phyloP scores from a whole-genome alignment of 805 yeast genomes.

The Jamesozyma jinghongensis region DNA sequence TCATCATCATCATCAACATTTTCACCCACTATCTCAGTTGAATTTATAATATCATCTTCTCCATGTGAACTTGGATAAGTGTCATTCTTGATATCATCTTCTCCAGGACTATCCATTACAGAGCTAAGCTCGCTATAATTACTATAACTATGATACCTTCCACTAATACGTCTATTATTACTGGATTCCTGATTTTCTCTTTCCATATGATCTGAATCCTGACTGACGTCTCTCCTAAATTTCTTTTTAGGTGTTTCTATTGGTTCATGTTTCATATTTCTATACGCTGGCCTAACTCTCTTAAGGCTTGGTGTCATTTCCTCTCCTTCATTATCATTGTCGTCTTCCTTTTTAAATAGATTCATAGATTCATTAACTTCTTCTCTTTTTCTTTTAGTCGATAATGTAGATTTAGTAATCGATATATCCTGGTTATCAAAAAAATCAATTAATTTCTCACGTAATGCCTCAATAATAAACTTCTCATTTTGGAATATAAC shows the following conservation, averaged over 20 bases:
- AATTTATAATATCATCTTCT: no score
- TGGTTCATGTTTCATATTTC: no score
- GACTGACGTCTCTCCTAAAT: no score
- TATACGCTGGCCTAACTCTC: no score
- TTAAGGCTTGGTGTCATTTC: no score
- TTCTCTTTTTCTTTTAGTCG: constrained; percentile 1
- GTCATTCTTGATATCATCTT: background rate
- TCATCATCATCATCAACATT: background rate
- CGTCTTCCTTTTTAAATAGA: no score
- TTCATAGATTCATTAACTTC: no score
- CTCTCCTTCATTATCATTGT: background rate
- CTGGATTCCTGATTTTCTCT: no score
- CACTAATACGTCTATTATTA: background rate
- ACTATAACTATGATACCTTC: no score
- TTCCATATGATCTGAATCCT: no score
- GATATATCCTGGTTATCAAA: constrained; percentile 32
- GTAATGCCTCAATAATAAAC: constrained; percentile 45
- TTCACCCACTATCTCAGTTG: background rate
- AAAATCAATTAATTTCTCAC: constrained; percentile 39
- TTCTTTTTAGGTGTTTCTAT: no score
- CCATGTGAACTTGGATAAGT: constrained; percentile 1
- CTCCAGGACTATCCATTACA: background rate
- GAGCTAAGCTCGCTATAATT: constrained; percentile 1
- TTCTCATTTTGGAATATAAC: constrained; percentile 60
- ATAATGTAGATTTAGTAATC: background rate